A percentile compares a stretch with the other conserved stretches of the same genome.
Conservation (phyloP, 2,329 filamentous ascomycete genomes). For the Aspergillus versicolor region DNA sequence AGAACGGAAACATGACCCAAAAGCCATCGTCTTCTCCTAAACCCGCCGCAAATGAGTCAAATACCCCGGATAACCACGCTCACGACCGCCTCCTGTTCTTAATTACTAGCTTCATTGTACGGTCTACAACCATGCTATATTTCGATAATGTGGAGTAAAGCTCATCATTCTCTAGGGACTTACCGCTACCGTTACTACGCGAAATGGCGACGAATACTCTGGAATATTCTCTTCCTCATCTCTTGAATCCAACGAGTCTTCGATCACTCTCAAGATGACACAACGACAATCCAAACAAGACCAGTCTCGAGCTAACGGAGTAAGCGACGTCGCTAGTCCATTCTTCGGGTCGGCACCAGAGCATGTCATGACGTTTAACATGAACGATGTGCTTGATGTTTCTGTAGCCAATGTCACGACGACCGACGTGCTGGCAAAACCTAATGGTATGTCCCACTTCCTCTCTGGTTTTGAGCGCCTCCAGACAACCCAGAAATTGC, state of each 20-base stretch:
- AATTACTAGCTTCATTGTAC: constrained; percentile 59
- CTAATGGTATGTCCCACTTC: constrained; percentile 53
- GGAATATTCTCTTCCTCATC: constrained; percentile 61
- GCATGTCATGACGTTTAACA: constrained; percentile 59
- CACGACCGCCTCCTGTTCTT: constrained; percentile 61
- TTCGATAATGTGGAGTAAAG: constrained; percentile 1
- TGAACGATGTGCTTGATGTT: constrained; percentile 60
- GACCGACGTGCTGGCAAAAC: constrained; percentile 51
- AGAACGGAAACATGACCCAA: constrained; percentile 54
- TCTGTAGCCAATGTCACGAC: constrained; percentile 54
- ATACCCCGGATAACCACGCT: constrained; percentile 56
- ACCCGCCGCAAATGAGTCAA: constrained; percentile 48
- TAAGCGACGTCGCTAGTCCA: constrained; percentile 37
- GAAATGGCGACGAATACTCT: constrained; percentile 60
- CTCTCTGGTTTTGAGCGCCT: background rate
- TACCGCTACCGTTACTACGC: constrained; percentile 55
- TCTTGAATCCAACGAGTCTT: constrained; percentile 52
- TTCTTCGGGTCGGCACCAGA: constrained; percentile 47
- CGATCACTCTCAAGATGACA: constrained; percentile 66
- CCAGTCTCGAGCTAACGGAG: constrained; percentile 41
- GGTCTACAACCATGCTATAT: constrained; percentile 25
- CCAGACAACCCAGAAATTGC: background rate
- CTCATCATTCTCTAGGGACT: constrained; percentile 50
- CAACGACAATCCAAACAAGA: constrained; percentile 48
- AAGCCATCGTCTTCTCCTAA: constrained; percentile 43